These are phyloP conservation scores for Mycena crocata DNA, from an alignment of 768 basidiomycete species.

Conservation along the genomic window DNA sequence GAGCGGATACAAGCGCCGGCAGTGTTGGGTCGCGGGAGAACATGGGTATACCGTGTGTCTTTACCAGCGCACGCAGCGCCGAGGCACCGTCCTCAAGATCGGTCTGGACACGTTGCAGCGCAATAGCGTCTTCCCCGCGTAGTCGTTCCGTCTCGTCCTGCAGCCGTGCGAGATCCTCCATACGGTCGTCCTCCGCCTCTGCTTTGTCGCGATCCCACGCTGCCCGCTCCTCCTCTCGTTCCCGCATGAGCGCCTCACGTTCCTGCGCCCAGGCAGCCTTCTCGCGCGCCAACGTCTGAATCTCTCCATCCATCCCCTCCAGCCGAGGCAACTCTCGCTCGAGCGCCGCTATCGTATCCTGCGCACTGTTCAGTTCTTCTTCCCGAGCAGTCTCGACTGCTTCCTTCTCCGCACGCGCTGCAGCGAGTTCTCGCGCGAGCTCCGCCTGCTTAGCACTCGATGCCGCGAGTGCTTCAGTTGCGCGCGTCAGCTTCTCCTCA, in stretches of 20 bases:
- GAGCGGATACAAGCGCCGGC: conserved; percentile 58
- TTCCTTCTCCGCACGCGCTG: conserved; percentile 75
- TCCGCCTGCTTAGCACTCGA: conserved; percentile 73
- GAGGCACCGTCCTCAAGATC: conserved; percentile 66
- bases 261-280: conserved; percentile 64
- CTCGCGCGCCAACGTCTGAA: conserved; percentile 62
- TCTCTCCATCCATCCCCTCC: conserved; percentile 59
- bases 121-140: conserved; percentile 52
- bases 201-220: conserved; percentile 64
- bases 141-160: conserved; percentile 62
- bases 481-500: conserved; percentile 74
- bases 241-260: conserved; percentile 51
- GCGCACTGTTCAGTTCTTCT: conserved; percentile 73
- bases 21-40: conserved; percentile 64
- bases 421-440: conserved; percentile 69
- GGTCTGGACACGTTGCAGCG: conserved; percentile 50
- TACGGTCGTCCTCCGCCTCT: conserved; percentile 60
- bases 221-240: conserved; percentile 59
- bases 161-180: conserved; percentile 57
- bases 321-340: conserved; percentile 66
- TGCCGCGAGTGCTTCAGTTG: conserved; percentile 65
- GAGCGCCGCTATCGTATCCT: conserved; percentile 71
- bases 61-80: conserved; percentile 63
- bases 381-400: conserved; percentile 73
- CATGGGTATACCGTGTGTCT: conserved; percentile 67